These are phyloP conservation scores for Magnusiomyces starmeri DNA, from an alignment of 1,139 yeast species.

Conservation along the genomic window DNA sequence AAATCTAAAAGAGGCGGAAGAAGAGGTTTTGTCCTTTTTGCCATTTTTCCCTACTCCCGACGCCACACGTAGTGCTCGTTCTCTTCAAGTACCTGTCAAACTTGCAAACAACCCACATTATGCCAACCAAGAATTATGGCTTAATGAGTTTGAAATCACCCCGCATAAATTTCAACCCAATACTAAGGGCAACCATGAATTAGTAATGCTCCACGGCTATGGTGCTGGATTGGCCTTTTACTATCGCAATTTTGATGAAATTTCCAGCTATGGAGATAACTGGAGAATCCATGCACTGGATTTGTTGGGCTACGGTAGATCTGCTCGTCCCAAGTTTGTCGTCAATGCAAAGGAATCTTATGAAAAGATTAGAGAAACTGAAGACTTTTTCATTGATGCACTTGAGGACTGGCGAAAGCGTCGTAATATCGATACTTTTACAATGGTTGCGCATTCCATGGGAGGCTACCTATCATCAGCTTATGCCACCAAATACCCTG, in stretches of 20 bases:
- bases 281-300: slow-evolving; percentile 68
- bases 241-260: slow-evolving; percentile 61
- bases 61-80: slow-evolving; percentile 42
- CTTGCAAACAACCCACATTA: neutral
- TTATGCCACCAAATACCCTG: slow-evolving; percentile 70
- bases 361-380: slow-evolving; percentile 41
- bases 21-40: slow-evolving; percentile 39
- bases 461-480: slow-evolving; percentile 85
- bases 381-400: slow-evolving; percentile 69
- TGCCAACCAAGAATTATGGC: slow-evolving; percentile 37
- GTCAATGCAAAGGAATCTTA: slow-evolving; percentile 26
- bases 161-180: neutral
- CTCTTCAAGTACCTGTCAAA: slow-evolving; percentile 44
- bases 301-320: slow-evolving; percentile 76
- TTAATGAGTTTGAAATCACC: slow-evolving; percentile 51
- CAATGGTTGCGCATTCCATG: slow-evolving; percentile 82
- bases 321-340: slow-evolving; percentile 53
- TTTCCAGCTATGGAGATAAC: slow-evolving; percentile 32
- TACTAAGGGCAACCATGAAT: neutral
- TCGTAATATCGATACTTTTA: slow-evolving; percentile 46
- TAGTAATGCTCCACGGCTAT: slow-evolving; percentile 78
- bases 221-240: slow-evolving; percentile 86
- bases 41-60: slow-evolving; percentile 53
- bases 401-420: slow-evolving; percentile 76
- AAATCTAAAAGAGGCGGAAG: slow-evolving; percentile 37